Conservation (phyloP, 176 grass and related monocot genomes). For the Tillandsia fasciculata region DNA sequence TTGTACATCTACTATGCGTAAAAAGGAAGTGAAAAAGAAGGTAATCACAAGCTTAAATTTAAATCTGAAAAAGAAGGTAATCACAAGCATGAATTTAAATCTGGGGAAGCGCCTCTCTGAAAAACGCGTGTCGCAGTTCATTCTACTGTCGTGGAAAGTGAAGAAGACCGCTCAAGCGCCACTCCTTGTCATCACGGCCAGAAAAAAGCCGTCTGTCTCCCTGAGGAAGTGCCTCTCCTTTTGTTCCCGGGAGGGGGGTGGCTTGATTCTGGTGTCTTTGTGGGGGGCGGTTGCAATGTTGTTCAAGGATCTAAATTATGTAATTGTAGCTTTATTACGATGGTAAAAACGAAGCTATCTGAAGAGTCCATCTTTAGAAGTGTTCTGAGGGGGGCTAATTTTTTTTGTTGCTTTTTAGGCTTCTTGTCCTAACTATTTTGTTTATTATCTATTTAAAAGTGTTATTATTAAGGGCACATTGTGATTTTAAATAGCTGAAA, state of each 20-base stretch:
- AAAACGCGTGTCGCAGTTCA: constrained; percentile 34
- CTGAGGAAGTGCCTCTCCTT: constrained; percentile 73
- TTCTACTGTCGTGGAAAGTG: constrained; percentile 22
- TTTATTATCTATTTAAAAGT: too few species aligned
- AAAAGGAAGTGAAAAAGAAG: constrained; percentile 17
- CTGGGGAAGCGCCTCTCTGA: constrained; percentile 27
- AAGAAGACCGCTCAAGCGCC: constrained; percentile 28
- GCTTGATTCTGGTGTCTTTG: constrained; percentile 37
- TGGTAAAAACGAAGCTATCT: constrained; percentile 1
- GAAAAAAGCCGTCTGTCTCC: constrained; percentile 78
- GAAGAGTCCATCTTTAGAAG: constrained; percentile 16
- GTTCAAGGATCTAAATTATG: constrained; percentile 39
- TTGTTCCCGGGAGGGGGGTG: constrained; percentile 74
- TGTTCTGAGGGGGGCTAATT: constrained; percentile 2
- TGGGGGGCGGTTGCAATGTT: constrained; percentile 43
- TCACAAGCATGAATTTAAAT: too few species aligned
- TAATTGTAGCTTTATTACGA: constrained; percentile 20
- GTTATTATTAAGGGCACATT: too few species aligned
- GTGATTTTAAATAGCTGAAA: too few species aligned
- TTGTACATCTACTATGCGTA: constrained; percentile 98
- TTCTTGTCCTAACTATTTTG: too few species aligned
- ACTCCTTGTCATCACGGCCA: constrained; percentile 28
- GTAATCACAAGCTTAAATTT: constrained; percentile 12
- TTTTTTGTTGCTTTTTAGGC: constrained; percentile 20
- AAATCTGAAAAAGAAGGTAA: constrained; percentile 10